These are phyloP conservation scores for Talaromyces thailandensis DNA, from an alignment of 495 filamentous ascomycete species.

Conservation along the genomic window DNA sequence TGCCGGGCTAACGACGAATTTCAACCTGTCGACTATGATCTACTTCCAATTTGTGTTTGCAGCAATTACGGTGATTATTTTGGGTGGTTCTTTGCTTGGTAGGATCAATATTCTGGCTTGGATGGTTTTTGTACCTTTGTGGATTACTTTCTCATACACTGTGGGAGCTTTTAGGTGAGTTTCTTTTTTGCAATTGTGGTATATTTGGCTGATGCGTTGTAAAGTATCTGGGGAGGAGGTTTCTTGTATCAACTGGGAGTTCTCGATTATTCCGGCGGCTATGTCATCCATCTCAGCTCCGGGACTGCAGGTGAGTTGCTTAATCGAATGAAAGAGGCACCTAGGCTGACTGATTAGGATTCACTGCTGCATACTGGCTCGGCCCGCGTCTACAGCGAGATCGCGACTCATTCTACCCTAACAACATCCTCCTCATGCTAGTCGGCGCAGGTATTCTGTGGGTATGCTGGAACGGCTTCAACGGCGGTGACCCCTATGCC, in stretches of 20 bases:
- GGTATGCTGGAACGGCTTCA: constrained; percentile 53
- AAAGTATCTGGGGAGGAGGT: constrained; percentile 47
- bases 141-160: constrained; percentile 37
- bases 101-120: constrained; percentile 48
- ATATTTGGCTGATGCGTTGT: constrained; percentile 18
- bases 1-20: constrained; percentile 29
- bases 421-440: constrained; percentile 42
- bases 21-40: constrained; percentile 44
- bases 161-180: constrained; percentile 17
- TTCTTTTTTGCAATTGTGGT: constrained; percentile 1
- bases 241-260: constrained; percentile 43
- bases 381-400: constrained; percentile 42
- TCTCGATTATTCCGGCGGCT: constrained; percentile 51
- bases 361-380: constrained; percentile 45
- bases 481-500: constrained; percentile 47
- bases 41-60: constrained; percentile 56
- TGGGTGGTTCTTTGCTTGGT: constrained; percentile 41
- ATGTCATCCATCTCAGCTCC: constrained; percentile 49
- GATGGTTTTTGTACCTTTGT: constrained; percentile 50
- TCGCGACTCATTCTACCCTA: constrained; percentile 40
- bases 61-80: constrained; percentile 46
- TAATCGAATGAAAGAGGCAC: not conserved
- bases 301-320: constrained; percentile 32
- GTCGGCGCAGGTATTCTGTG: constrained; percentile 49
- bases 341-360: constrained; percentile 18